Evolutionary conservation across 495 filamentous ascomycete genomes (phyloP), one percentile per base, ranked within the genome.

Genomic region (Thermothielavioides terrestris): DNA sequence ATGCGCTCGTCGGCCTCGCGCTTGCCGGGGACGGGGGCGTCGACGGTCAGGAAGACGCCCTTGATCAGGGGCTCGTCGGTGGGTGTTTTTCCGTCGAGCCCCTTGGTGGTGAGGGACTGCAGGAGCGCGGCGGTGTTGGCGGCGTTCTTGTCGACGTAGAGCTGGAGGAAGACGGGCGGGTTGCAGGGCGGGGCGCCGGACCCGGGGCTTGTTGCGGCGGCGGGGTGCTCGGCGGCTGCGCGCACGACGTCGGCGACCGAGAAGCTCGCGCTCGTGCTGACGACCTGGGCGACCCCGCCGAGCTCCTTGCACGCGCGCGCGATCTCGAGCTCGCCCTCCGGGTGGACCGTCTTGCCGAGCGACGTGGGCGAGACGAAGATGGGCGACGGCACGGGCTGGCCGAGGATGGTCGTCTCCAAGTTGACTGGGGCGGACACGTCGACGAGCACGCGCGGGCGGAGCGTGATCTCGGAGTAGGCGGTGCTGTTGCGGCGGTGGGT

Each of bases 91-190:
- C 9, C 14, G 17, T n/a, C 5, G 32, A 1, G 2, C 4, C 25
- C n/a, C 9, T 30, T 30, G 11, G 14, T 14, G 14, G 44, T 46
- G 7, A 46, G 44, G 44, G 44, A 46, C 6, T 12, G 14, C 12
- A 46, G 44, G 11, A 46, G 44, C 32, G 44, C 44, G 27, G 80
- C 84, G n/a, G 83, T 81, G 53, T 86, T 86, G 36, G 67, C 45
- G 1, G 86, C 76, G 50, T 87, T 74, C 35, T 79, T 80, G 64
- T 91, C 83, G 44, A 92, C 86, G 57, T 94, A 94, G 31, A 94
- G 68, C 56, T 92, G 88, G 57, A 89, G 83, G 70, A 89, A 89
- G 57, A 86, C 77, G 2, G 71, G 68, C 12, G 53, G 31, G 22
- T 6, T 46, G 68, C 28, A 66, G 63, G 3, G 56, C 12, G 74